These are phyloP conservation scores for Candida tammaniensis DNA, from an alignment of 805 yeast genomes.

Conservation along the genomic window DNA sequence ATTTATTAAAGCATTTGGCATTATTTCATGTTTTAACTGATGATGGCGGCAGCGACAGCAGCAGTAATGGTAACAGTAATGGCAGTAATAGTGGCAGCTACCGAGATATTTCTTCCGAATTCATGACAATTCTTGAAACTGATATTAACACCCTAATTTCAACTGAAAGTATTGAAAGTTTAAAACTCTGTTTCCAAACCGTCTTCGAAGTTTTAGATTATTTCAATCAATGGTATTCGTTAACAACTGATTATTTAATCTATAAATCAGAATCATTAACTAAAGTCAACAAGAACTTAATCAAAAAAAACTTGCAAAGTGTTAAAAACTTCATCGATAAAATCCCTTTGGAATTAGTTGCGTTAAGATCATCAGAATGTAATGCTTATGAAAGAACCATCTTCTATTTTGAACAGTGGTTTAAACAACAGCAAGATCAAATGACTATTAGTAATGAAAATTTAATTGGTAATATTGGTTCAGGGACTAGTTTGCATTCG, in stretches of 20 bases:
- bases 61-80: constrained; percentile 25
- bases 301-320: constrained; percentile 19
- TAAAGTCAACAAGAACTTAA: constrained; percentile 5
- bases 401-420: constrained; percentile 76
- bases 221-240: constrained; percentile 70
- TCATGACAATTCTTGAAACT: constrained; percentile 53
- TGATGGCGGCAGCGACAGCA: too few relatives aligned
- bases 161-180: constrained; percentile 54
- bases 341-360: constrained; percentile 70
- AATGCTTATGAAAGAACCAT: constrained; percentile 86
- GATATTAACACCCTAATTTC: constrained; percentile 29
- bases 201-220: constrained; percentile 81
- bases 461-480: constrained; percentile 33
- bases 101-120: constrained; percentile 53
- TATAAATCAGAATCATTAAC: constrained; percentile 4
- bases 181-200: constrained; percentile 66
- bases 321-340: constrained; percentile 49
- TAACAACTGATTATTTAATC: constrained; percentile 29
- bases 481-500: constrained; percentile 56
- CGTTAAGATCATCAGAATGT: constrained; percentile 76
- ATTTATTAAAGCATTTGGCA: constrained; percentile 73
- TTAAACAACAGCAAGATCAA: constrained; percentile 31
- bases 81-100: constrained; percentile 22
- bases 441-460: neutral
- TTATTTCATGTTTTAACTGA: constrained; percentile 55